A percentile compares a stretch with the other conserved stretches of the same genome.
Conservation (phyloP, 1,284 basidiomycete genomes). For the Ganoderma leucocontextum region DNA sequence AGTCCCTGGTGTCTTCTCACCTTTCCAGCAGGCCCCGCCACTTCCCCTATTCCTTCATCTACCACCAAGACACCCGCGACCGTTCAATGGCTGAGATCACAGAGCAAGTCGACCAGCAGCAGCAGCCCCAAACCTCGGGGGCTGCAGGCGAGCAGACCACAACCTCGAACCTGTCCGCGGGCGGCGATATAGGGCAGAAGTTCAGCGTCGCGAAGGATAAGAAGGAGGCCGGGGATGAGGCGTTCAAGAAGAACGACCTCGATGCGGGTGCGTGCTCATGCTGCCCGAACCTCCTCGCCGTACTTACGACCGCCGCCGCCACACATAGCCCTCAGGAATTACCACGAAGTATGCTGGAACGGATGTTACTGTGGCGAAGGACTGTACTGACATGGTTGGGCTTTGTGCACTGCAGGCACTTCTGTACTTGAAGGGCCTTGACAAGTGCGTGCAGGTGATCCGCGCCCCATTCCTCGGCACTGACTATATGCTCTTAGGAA, state of each 20-base stretch:
- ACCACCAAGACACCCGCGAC: background rate
- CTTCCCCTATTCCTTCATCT: background rate
- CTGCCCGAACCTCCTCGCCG: background rate
- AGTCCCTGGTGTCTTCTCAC: background rate
- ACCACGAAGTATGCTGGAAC: slow-evolving; percentile 63
- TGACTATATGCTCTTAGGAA: slow-evolving; percentile 28
- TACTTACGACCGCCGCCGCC: background rate
- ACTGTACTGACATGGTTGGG: slow-evolving; percentile 14
- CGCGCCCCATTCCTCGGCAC: background rate
- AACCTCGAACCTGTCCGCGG: slow-evolving; percentile 18
- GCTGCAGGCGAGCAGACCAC: slow-evolving; percentile 11
- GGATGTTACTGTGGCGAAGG: background rate
- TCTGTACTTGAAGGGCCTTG: slow-evolving; percentile 74
- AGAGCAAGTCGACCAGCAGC: slow-evolving; percentile 5
- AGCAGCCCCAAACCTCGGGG: slow-evolving; percentile 11
- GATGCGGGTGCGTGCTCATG: slow-evolving; percentile 57
- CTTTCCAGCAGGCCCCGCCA: background rate
- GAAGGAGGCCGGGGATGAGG: slow-evolving; percentile 78
- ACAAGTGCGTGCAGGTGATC: slow-evolving; percentile 60
- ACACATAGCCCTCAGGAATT: slow-evolving; percentile 62
- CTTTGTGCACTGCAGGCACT: slow-evolving; percentile 52
- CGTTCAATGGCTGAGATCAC: slow-evolving; percentile 6
- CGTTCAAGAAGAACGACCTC: slow-evolving; percentile 73
- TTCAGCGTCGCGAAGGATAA: slow-evolving; percentile 67
- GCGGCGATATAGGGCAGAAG: slow-evolving; percentile 53